Evolutionary conservation across 2,329 filamentous ascomycete species (phyloP).

Genomic region (Pyrenophora teres): DNA sequence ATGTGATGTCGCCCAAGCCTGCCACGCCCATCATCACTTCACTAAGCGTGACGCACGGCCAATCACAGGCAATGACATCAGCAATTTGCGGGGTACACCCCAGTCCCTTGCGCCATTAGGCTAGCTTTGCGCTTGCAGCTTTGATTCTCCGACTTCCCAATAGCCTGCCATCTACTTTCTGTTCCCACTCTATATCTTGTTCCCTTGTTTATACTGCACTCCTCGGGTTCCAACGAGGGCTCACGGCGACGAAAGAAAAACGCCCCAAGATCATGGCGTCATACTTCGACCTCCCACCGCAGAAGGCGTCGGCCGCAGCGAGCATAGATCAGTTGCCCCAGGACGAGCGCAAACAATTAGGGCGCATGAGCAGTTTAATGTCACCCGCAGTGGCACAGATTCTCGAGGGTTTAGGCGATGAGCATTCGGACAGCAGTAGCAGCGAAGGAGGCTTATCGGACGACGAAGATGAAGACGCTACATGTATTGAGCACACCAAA

Average conservation of each 20-base stretch:
- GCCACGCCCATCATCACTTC: conserved; percentile 10
- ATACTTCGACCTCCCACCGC: conserved; percentile 40
- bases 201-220: conserved; percentile 6
- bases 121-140: conserved; percentile 4
- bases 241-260: conserved; percentile 2
- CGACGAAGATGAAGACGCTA: conserved; percentile 9
- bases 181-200: conserved; percentile 13
- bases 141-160: conserved; percentile 12
- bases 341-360: conserved; percentile 23
- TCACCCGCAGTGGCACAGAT: conserved; percentile 39
- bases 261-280: conserved; percentile 34
- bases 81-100: conserved; percentile 12
- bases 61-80: conserved; percentile 4
- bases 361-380: conserved; percentile 26
- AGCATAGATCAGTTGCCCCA: conserved; percentile 18
- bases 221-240: conserved; percentile 1
- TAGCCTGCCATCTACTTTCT: conserved; percentile 13
- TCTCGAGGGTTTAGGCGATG: conserved; percentile 33
- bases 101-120: conserved; percentile 2
- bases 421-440: conserved; percentile 34
- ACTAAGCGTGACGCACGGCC: conserved; percentile 2
- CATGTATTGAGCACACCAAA: conserved; percentile 7
- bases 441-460: conserved; percentile 25
- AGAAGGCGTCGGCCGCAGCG: conserved; percentile 21
- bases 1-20: conserved; percentile 20